Conservation (phyloP, 2,329 filamentous ascomycete species). For the Samsoniella hepiali region DNA sequence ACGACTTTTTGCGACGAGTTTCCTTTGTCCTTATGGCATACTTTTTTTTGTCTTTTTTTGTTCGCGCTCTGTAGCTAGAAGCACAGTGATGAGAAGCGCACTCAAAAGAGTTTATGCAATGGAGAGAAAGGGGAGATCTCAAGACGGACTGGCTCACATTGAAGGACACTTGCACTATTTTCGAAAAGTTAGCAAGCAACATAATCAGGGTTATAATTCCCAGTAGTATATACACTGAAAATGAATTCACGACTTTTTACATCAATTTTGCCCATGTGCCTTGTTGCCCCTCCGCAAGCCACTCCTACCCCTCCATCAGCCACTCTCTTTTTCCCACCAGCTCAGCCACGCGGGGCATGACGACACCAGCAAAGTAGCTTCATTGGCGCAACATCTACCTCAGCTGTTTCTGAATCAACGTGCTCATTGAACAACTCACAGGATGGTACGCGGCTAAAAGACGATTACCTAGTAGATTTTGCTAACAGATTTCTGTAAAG, state of each 20-base stretch:
- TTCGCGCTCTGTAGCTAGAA: conserved; percentile 1
- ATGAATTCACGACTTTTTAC: not conserved
- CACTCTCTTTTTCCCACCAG: not conserved
- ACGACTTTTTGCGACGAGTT: conserved; percentile 9
- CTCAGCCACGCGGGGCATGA: conserved; percentile 20
- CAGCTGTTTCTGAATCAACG: not conserved
- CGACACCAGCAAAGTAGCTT: conserved; percentile 8
- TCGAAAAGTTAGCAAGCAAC: not conserved
- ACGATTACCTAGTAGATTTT: not conserved
- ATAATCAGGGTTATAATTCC: not conserved
- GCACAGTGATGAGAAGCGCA: conserved; percentile 10
- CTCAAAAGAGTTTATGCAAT: not conserved
- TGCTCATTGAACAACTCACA: not conserved
- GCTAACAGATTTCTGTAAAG: conserved; percentile 18
- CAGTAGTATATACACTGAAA: conserved; percentile 1
- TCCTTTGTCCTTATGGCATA: conserved; percentile 3
- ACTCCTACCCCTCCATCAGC: conserved; percentile 15
- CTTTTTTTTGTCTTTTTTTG: not conserved
- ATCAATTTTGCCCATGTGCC: not conserved
- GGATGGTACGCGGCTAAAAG: not conserved
- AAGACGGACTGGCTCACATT: not conserved
- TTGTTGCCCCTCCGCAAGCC: not conserved
- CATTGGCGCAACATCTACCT: not conserved
- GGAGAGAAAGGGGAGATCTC: not conserved
- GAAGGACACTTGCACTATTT: not conserved